Base-by-base conservation (phyloP, 768 basidiomycete species). In the Termitomyces sp. region DNA sequence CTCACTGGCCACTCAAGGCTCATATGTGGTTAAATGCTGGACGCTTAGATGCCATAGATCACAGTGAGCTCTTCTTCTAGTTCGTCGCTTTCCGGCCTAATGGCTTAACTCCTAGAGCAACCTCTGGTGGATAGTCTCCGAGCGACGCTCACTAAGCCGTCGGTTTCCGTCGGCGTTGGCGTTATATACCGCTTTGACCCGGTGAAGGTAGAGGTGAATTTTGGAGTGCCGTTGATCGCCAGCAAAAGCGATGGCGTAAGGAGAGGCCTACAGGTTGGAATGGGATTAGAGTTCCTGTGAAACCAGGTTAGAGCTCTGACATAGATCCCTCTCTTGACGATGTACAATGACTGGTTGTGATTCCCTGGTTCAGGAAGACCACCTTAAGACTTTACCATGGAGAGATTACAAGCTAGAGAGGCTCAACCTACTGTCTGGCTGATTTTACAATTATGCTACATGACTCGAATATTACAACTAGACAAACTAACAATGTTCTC, bases 1-100 rank as follows among this genome's bases (percentile, higher is more conserved):
- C 85, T 0, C 75, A 89, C n/a, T 95, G 93, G 94, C 93, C 93
- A 0, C 69, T 95, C 27, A 94, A 94, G 65, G 69, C 83, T 0
- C 94, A 97, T 66, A 63, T 78, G 0, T 97, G 91, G 80, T 62
- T 91, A 48, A 96, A 97, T 64, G 87, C 87, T 0, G 94, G 94
- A 4, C 77, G 88, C 56, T 73, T 96, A 34, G 86, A 90, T 62
- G 69, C 73, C 16, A 69, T 89, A 22, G 77, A 87, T 64, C 71
- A 75, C 69, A 72, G 89, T 91, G 42, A 82, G 72, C 13, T 58
- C 53, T 20, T 24, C 30, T 24, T 22, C 5, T 16, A 46, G 42
- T 51, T 54, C 37, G 30, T 31, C 3, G 12, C 53, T 41, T 42
- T 34, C 58, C 52, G 20, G 24, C 12, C 52, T 47, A 30, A 57